Base-by-base conservation (phyloP, 2,329 filamentous ascomycete genomes). In the Pseudopyricularia javanii region DNA sequence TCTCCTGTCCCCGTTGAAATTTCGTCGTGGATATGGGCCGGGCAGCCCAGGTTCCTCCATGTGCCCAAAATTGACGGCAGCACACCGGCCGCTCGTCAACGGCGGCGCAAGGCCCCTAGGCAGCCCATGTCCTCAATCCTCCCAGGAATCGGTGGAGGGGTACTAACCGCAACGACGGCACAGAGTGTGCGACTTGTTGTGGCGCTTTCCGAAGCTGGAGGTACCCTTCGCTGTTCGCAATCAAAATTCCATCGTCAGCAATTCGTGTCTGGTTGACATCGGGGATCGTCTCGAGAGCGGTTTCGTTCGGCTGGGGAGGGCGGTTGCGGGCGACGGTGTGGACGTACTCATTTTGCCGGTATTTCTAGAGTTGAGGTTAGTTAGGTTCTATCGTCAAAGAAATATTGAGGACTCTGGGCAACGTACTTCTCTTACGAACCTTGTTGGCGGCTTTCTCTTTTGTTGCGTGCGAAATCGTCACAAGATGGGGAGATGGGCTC, bases 121-220 rank as follows among this genome's bases (percentile, higher is more conserved):
- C 22, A n/a, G 37, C 37, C 37, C 37, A 43, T 20, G 17, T 43
- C 22, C 17, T 17, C 37, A 22, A n/a, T 50, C 24, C 26, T 22
- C 43, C 34, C 4, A 53, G 20, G 33, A 48, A 50, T 34, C 50
- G 53, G 54, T 56, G 53, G 54, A 57, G 37, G 50, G 59, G 60
- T 66, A 89, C 87, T 82, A 77, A 93, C 89, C 91, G 83, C 90
- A 96, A 79, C 91, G 91, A 83, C 91, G 86, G 88, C 91, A 96
- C 75, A 96, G 79, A 74, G 86, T 90, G 85, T 96, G 91, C 80
- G 90, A 89, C 85, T 95, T 95, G 84, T 91, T 95, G 82, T 94
- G 89, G 83, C 89, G 85, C 63, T 68, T 61, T 54, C 59, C 59
- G 56, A 51, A 61, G 67, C 73, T 76, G 66, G 74, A 75, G 64